Conservation (phyloP, 148 eudicot genomes). For the Nepenthes mirabilis region DNA sequence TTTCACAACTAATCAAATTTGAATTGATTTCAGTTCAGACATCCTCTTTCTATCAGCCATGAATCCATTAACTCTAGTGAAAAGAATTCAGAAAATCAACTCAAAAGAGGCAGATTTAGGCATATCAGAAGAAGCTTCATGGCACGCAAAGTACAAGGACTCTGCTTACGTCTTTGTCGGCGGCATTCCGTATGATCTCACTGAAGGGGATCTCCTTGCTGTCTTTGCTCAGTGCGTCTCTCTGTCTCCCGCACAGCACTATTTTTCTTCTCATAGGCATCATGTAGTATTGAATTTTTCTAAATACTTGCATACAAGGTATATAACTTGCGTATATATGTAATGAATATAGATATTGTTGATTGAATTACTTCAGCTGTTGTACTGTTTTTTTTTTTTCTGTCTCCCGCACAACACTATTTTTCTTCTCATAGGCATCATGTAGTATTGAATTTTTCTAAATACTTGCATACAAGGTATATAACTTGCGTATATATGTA, state of each 20-base stretch:
- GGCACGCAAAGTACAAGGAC: conserved; percentile 88
- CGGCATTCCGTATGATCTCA: conserved; percentile 82
- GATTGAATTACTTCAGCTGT: too few relatives aligned
- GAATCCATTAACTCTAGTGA: conserved; percentile 90
- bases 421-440: too few relatives aligned
- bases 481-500: too few relatives aligned
- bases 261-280: too few relatives aligned
- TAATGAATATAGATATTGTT: too few relatives aligned
- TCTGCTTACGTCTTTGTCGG: conserved; percentile 84
- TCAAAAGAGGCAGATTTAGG: conserved; percentile 69
- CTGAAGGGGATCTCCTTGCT: conserved; percentile 93
- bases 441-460: too few relatives aligned
- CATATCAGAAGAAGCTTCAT: conserved; percentile 80
- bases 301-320: too few relatives aligned
- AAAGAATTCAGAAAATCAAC: conserved; percentile 69
- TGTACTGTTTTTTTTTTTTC: too few relatives aligned
- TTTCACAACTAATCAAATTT: neutral
- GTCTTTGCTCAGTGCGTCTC: conserved; percentile 53
- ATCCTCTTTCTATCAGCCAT: conserved; percentile 13
- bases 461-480: too few relatives aligned
- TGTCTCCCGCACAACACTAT: neutral
- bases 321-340: too few relatives aligned
- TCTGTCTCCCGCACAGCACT: neutral
- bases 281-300: too few relatives aligned
- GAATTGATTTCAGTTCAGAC: neutral